Evolutionary conservation across 2,329 filamentous ascomycete species (phyloP).

Genomic region (Fusarium sp.): DNA sequence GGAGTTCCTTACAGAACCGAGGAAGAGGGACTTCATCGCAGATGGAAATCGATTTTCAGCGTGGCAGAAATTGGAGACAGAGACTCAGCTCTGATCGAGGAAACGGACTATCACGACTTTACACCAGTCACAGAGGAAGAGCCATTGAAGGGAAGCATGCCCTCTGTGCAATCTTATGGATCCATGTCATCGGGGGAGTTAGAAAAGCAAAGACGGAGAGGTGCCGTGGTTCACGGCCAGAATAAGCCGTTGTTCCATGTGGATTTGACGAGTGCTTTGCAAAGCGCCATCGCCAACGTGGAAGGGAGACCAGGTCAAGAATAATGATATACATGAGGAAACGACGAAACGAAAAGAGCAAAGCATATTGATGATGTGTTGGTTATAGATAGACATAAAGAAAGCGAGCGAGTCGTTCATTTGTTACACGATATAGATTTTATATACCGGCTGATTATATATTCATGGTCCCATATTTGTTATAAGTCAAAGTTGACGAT

Average conservation of each 20-base stretch:
- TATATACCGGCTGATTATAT: neutral
- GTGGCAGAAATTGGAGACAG: slow-evolving; percentile 86
- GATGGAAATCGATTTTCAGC: slow-evolving; percentile 96
- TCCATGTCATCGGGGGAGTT: slow-evolving; percentile 39
- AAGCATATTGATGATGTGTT: neutral
- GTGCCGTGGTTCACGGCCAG: slow-evolving; percentile 82
- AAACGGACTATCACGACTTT: slow-evolving; percentile 61
- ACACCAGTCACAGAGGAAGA: slow-evolving; percentile 50
- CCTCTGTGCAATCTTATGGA: slow-evolving; percentile 18
- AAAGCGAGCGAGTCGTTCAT: slow-evolving; percentile 12
- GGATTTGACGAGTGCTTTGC: slow-evolving; percentile 88
- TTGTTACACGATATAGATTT: neutral
- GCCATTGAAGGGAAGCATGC: slow-evolving; percentile 46
- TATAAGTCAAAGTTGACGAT: neutral
- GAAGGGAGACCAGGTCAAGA: slow-evolving; percentile 62
- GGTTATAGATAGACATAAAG: neutral
- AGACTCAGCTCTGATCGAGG: slow-evolving; percentile 74
- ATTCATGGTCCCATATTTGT: neutral
- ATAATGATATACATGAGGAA: neutral
- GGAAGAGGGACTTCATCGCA: slow-evolving; percentile 62
- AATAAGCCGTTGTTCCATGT: slow-evolving; percentile 95
- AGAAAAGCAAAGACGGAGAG: slow-evolving; percentile 60
- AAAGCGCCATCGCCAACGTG: slow-evolving; percentile 86
- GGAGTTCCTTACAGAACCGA: slow-evolving; percentile 75
- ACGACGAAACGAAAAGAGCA: neutral